phyloP scores from a whole-genome alignment of 2,329 filamentous ascomycete genomes.

The Scedosporium minutisporum region DNA sequence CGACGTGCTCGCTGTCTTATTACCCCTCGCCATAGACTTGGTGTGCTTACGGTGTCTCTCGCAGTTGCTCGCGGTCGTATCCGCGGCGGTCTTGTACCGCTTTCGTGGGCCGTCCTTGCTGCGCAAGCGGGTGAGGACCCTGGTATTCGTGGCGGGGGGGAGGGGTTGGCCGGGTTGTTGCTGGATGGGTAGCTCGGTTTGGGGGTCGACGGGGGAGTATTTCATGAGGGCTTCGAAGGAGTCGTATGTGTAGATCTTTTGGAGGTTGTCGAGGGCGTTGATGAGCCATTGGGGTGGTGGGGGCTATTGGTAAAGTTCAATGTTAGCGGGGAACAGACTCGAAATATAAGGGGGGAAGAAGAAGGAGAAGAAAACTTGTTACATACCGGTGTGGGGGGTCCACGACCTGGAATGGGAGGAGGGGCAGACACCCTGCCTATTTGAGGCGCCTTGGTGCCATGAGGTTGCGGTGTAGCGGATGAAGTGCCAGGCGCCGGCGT shows the following conservation, averaged over 20 bases:
- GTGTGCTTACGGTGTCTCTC: too few species aligned
- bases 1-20: too few species aligned
- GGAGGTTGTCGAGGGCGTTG: conserved; percentile 60
- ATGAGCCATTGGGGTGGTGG: conserved; percentile 80
- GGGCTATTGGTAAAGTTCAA: conserved; percentile 42
- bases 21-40: too few species aligned
- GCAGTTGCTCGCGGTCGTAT: too few species aligned
- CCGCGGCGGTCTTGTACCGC: too few species aligned
- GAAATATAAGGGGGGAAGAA: conserved; percentile 4
- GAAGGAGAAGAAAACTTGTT: neutral
- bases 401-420: conserved; percentile 47
- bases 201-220: conserved; percentile 68
- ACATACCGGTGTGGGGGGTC: conserved; percentile 52
- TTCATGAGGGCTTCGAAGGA: conserved; percentile 87
- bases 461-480: conserved; percentile 22
- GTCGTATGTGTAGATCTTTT: conserved; percentile 66
- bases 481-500: conserved; percentile 26
- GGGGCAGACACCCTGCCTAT: conserved; percentile 61
- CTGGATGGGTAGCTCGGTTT: conserved; percentile 56
- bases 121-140: too few species aligned
- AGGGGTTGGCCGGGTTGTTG: conserved; percentile 37
- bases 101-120: too few species aligned
- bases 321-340: neutral
- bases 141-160: conserved; percentile 53
- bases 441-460: conserved; percentile 36